These are phyloP conservation scores for Blastobotrys serpentis DNA, from an alignment of 1,139 yeast species.

Conservation along the genomic window DNA sequence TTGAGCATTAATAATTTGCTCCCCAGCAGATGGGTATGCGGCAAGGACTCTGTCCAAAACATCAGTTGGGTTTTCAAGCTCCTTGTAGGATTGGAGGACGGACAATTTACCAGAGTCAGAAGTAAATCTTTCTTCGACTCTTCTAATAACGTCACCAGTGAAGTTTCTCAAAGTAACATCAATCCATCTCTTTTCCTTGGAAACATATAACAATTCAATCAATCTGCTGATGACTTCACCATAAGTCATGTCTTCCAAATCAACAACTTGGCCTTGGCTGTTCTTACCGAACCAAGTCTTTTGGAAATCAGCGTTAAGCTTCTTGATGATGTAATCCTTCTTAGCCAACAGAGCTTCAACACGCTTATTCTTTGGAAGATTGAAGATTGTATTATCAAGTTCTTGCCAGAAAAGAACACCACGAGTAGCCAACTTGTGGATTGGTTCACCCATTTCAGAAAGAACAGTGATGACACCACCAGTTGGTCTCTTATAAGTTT, in stretches of 20 bases:
- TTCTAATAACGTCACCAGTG: conserved; percentile 80
- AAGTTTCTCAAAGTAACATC: conserved; percentile 83
- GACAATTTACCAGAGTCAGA: conserved; percentile 50
- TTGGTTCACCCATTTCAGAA: conserved; percentile 99
- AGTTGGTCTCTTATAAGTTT: conserved; percentile 88
- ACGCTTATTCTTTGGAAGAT: conserved; percentile 85
- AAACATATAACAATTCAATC: conserved; percentile 84
- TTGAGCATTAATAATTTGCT: conserved; percentile 89
- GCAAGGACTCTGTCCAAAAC: conserved; percentile 60
- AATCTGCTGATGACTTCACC: conserved; percentile 85
- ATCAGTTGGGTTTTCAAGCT: conserved; percentile 64
- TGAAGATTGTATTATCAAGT: conserved; percentile 89
- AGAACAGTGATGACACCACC: conserved; percentile 96
- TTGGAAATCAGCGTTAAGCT: conserved; percentile 90
- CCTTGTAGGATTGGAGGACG: conserved; percentile 68
- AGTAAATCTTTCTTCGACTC: conserved; percentile 96
- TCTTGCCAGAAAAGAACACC: conserved; percentile 95
- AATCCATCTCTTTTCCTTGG: conserved; percentile 81
- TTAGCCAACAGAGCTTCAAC: conserved; percentile 77
- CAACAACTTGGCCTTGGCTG: conserved; percentile 74
- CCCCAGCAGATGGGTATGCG: conserved; percentile 69
- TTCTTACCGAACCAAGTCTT: conserved; percentile 95
- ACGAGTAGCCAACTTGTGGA: conserved; percentile 96
- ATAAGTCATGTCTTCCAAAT: conserved; percentile 93
- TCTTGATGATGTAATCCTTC: conserved; percentile 80